Base-by-base conservation (phyloP, 1,284 basidiomycete genomes). In the Peniophora sp. region DNA sequence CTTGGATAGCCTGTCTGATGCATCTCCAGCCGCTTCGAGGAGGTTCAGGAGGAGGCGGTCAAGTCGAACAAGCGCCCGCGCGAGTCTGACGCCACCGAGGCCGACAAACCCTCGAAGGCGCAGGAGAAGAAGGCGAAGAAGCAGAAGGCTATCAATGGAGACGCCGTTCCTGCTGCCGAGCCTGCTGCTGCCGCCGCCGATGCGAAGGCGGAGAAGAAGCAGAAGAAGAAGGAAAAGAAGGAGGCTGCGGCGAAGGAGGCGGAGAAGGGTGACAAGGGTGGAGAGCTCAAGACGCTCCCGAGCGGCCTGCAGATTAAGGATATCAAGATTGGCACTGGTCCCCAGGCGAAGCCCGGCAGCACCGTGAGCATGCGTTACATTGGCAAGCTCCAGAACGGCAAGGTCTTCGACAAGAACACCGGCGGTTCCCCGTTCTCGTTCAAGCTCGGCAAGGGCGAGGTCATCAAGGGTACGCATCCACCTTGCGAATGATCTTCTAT, bases 361-460 rank as follows among this genome's bases (percentile, higher is more conserved):
- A 83, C 75, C 52, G 78, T 97, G 50, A 75, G 75, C 55, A 92
- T 98, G 89, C 79, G 92, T 50, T 95, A 95, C 67, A 82, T 94
- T 58, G 95, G 92, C 59, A 95, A 93, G 71, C 78, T 97, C 45
- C 69, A 71, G 57, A 85, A 87, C 64, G 93, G 92, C 59, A 92
- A 89, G 65, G 67, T 88, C 44, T 97, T 97, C 61, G 95, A 98
- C 71, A 75, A 82, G 63, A 97, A 97, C 71, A 85, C 79, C 55
- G 86, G 83, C 64, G 95, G 95, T 25, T 16, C 16, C 22, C 54
- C 89, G 79, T 97, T 97, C 73, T 72, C 73, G 46, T 97, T 97
- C 78, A 80, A 74, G 47, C 78, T 98, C 32, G 96, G 95, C 51
- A 74, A 78, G 54, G 92, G 92, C 43, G 88, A 97, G 65, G 95